Evolutionary conservation across 1,284 basidiomycete genomes (phyloP), one percentile per base, ranked within the genome.

Genomic region (Moesziomyces sp.): DNA sequence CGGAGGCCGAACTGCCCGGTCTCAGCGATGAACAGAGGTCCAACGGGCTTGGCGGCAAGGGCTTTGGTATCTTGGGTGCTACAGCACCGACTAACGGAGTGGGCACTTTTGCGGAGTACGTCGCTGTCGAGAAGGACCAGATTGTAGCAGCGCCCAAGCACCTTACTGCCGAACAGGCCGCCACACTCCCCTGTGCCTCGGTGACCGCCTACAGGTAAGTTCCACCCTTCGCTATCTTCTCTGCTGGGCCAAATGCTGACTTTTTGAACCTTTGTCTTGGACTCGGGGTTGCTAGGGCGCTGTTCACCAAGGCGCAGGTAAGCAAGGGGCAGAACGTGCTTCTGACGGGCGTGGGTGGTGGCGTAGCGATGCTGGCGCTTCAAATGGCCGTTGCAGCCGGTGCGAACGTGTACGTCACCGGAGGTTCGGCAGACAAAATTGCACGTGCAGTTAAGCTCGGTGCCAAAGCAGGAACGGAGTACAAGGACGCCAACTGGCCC

Each of bases 331-430:
- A 93, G 47, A 91, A 90, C 58, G 86, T 94, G 35, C 88, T 94
- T 40, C 90, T 94, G 57, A 86, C 86, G 5, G 84, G 85, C 24
- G 83, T 85, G 16, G 85, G 85, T 7, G 86, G 93, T 13, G 93
- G 93, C 8, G 93, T 94, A 28, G 93, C 93, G 0, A 86, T 94
- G 23, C 79, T 89, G 40, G 90, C 92, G 0, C 84, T 94, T 53
- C 93, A 94, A 81, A 85, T 94, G 23, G 91, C 90, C 77, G 79
- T 93, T 1, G 92, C 91, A 0, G 88, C 88, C 0, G 91, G 92
- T 9, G 92, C 91, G 0, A 88, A 89, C 47, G 92, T 93, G 11
- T 94, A 90, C 83, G 92, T 94, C n/a, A 92, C 92, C 0, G 92
- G 91, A 62, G 88, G 91, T 1, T 89, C 84, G 44, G 85, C 88